Conservation (phyloP, 768 basidiomycete species). For the Suillus placidus region DNA sequence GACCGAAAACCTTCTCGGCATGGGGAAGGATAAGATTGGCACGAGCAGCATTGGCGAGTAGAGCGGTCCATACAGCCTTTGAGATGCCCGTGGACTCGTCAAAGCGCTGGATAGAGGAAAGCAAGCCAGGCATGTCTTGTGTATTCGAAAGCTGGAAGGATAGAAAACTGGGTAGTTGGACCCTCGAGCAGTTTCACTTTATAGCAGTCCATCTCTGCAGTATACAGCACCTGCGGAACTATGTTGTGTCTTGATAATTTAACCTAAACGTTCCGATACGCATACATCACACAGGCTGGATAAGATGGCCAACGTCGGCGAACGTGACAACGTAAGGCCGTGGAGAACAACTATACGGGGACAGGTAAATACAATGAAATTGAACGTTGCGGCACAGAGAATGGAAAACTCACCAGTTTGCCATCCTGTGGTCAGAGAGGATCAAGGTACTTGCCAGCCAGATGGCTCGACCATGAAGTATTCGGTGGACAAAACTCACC, state of each 20-base stretch:
- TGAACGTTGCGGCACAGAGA: background rate
- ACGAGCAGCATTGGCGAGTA: conserved; percentile 33
- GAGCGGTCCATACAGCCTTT: conserved; percentile 29
- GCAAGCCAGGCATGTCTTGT: conserved; percentile 20
- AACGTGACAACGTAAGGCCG: conserved; percentile 3
- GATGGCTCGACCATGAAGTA: background rate
- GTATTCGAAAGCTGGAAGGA: conserved; percentile 15
- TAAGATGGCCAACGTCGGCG: conserved; percentile 12
- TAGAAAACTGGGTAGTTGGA: conserved; percentile 16
- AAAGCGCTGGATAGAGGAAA: conserved; percentile 8
- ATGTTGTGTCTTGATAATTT: background rate
- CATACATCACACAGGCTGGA: conserved; percentile 16
- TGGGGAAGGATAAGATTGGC: conserved; percentile 47
- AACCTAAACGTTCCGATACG: conserved; percentile 20
- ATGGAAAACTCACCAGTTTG: background rate
- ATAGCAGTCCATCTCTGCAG: background rate
- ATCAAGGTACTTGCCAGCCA: background rate
- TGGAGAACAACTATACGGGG: background rate
- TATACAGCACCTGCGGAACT: conserved; percentile 7
- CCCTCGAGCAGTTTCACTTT: background rate
- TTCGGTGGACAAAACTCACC: background rate
- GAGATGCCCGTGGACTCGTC: conserved; percentile 23
- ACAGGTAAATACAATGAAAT: background rate
- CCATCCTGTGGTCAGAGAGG: background rate
- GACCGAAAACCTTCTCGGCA: conserved; percentile 31